A percentile compares a stretch with the other conserved stretches of the same genome.
These are phyloP conservation scores for Dicorynia guianensis DNA, from an alignment of 306 rosid genomes.

Conservation along the genomic window DNA sequence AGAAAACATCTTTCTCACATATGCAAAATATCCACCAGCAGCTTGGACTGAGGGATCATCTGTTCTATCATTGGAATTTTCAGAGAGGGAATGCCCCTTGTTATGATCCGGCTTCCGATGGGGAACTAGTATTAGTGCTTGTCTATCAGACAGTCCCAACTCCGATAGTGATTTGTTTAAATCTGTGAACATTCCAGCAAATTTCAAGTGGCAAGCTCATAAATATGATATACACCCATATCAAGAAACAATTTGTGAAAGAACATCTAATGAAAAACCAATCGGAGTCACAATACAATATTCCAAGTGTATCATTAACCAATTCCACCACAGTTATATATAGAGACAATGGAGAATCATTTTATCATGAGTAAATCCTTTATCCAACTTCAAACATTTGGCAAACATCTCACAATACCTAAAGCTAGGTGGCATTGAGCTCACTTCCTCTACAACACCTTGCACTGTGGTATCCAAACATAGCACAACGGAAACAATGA, in stretches of 20 bases:
- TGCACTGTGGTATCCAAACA: neutral
- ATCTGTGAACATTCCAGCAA: slow-evolving; percentile 43
- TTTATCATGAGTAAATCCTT: neutral
- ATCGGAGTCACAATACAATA: neutral
- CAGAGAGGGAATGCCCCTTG: slow-evolving; percentile 31
- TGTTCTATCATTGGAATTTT: slow-evolving; percentile 26
- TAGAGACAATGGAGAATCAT: neutral
- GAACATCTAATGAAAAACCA: neutral
- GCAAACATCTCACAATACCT: neutral
- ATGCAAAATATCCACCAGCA: slow-evolving; percentile 51
- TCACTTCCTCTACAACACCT: too few relatives aligned
- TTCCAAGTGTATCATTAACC: neutral
- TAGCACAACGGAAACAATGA: neutral
- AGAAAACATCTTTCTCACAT: slow-evolving; percentile 50
- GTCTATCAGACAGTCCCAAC: slow-evolving; percentile 61
- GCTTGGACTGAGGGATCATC: slow-evolving; percentile 46
- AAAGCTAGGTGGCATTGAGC: neutral
- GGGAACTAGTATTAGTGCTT: slow-evolving; percentile 61
- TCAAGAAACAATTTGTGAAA: neutral
- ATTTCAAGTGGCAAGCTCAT: neutral
- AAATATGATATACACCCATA: neutral
- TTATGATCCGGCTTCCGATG: slow-evolving; percentile 39
- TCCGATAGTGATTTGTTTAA: slow-evolving; percentile 54
- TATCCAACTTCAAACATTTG: neutral
- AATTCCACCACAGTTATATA: neutral